Base-by-base conservation (phyloP, 306 rosid genomes). In the Delonix regia region DNA sequence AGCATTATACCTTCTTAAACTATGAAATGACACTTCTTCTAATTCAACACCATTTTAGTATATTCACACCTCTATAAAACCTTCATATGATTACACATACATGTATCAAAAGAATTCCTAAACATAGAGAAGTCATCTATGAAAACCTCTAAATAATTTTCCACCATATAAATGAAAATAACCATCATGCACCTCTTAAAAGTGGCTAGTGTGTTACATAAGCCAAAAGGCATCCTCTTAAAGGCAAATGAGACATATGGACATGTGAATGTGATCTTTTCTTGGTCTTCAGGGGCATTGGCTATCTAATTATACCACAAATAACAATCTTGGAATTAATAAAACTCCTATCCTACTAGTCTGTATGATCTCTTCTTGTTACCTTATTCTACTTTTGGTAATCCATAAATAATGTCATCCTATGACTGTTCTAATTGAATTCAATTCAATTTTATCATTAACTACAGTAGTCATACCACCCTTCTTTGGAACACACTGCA, bases 261-360 rank as follows among this genome's bases (percentile, higher is more conserved):
- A 6, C 56, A 49, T 2, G 9, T 49, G 2, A 49, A 49, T 1
- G 24, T 49, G 7, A 4, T 49, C 8, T 14, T 49, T 18, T 49
- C 56, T 16, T 49, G 8, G 5, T 49, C 56, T 4, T 15, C 22
- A 0, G 4, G 22, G 8, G 22, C 56, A 0, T 4, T 49, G 1
- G 8, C 0, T 16, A 2, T 49, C 1, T 49, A 24, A 1, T 16
- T 47, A 15, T 47, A 47, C 2, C n/a, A 3, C 1, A 4, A 47
- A 47, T 47, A 47, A 13, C 18, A n/a, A 49, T 49, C 21, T 3
- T 16, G 0, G 18, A 49, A 49, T 0, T 6, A 49, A 1, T 16
- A 49, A 16, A 6, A 49, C 0, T 18, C 9, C 2, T 2, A 0
- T 3, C 4, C 6, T 1, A 5, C 0, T 1, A 15, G 1, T 4